A percentile compares a stretch with the other conserved stretches of the same genome.
Conservation (phyloP, 768 basidiomycete species). For the Leucocoprinus leucothites region DNA sequence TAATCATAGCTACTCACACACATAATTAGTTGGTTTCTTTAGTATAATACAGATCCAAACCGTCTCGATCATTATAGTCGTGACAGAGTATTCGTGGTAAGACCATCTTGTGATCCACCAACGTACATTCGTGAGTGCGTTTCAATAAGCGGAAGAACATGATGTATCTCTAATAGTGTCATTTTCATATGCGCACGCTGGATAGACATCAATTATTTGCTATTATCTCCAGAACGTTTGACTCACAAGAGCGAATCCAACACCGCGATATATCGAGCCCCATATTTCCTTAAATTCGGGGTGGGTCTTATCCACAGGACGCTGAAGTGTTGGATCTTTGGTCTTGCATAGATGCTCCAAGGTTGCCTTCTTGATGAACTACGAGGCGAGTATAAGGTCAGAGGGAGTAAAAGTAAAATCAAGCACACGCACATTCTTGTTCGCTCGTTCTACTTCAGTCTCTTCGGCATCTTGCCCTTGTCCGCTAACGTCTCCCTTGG, state of each 20-base stretch:
- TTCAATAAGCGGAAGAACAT: constrained; percentile 37
- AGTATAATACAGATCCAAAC: not conserved
- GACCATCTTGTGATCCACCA: not conserved
- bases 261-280: constrained; percentile 43
- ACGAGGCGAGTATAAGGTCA: constrained; percentile 3
- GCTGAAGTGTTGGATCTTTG: constrained; percentile 32
- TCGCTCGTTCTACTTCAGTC: constrained; percentile 46
- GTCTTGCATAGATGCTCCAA: constrained; percentile 36
- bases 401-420: not conserved
- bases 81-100: not conserved
- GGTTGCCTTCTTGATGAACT: constrained; percentile 45
- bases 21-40: not conserved
- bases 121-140: constrained; percentile 45
- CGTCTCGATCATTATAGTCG: not conserved
- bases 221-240: not conserved
- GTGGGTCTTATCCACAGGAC: constrained; percentile 39
- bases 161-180: constrained; percentile 30
- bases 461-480: constrained; percentile 28
- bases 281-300: constrained; percentile 52
- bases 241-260: constrained; percentile 48
- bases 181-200: constrained; percentile 43
- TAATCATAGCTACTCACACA: not conserved
- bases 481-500: not conserved
- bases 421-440: constrained; percentile 48
- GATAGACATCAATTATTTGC: constrained; percentile 1